phyloP scores from a whole-genome alignment of 2,329 filamentous ascomycete genomes.

The Phialophora verrucosa region DNA sequence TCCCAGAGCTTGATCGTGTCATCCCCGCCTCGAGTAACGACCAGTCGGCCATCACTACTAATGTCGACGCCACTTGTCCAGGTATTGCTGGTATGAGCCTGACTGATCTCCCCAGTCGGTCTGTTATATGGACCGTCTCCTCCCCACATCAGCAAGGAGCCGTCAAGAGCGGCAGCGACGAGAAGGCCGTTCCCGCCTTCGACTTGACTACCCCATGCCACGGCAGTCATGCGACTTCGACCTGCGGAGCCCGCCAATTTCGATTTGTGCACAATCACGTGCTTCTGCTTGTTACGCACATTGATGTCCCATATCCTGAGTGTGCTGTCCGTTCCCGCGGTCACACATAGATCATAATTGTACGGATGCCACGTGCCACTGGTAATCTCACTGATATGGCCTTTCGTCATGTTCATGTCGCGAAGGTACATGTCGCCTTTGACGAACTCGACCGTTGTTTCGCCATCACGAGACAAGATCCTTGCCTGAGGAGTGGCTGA shows the following conservation, averaged over 20 bases:
- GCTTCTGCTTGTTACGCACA: slow-evolving; percentile 84
- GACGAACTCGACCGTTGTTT: slow-evolving; percentile 82
- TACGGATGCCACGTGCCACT: slow-evolving; percentile 90
- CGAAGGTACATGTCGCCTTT: slow-evolving; percentile 99
- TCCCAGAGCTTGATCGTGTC: slow-evolving; percentile 96
- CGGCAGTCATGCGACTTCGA: slow-evolving; percentile 89
- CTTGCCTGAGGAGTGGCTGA: slow-evolving; percentile 89
- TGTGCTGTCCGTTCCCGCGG: slow-evolving; percentile 92
- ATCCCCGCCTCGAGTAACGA: slow-evolving; percentile 90
- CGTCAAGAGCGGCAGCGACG: slow-evolving; percentile 83
- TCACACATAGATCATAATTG: slow-evolving; percentile 82
- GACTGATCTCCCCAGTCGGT: slow-evolving; percentile 79
- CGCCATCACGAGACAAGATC: slow-evolving; percentile 86
- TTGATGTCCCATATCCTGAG: slow-evolving; percentile 97
- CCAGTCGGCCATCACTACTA: slow-evolving; percentile 85
- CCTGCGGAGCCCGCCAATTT: slow-evolving; percentile 85
- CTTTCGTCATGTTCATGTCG: slow-evolving; percentile 97
- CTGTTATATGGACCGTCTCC: slow-evolving; percentile 85
- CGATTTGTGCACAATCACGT: slow-evolving; percentile 95
- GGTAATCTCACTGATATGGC: slow-evolving; percentile 90
- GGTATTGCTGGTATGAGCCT: slow-evolving; percentile 80
- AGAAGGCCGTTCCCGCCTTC: slow-evolving; percentile 81
- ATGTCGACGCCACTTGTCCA: slow-evolving; percentile 95
- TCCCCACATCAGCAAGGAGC: slow-evolving; percentile 87
- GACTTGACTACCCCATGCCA: slow-evolving; percentile 78